Conservation (phyloP, 768 basidiomycete species). For the Antrodiella citrinella region DNA sequence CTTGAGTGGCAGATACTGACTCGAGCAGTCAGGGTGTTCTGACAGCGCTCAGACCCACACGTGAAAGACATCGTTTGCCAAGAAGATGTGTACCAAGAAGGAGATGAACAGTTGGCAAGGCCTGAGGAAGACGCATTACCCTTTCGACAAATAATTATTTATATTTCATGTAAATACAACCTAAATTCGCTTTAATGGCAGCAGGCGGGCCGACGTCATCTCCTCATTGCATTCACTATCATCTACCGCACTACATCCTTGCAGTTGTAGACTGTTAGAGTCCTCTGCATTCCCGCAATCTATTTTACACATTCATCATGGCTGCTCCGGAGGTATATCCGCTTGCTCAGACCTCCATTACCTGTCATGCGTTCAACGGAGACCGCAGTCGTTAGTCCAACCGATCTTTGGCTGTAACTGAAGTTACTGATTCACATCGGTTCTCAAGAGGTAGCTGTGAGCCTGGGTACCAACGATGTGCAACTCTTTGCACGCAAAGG, state of each 20-base stretch:
- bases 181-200: too few species aligned
- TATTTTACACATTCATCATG: slow-evolving; percentile 26
- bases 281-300: slow-evolving; percentile 43
- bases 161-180: too few species aligned
- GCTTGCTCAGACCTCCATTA: slow-evolving; percentile 78
- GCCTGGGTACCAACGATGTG: slow-evolving; percentile 84
- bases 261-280: slow-evolving; percentile 79
- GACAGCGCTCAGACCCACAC: too few species aligned
- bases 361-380: slow-evolving; percentile 85
- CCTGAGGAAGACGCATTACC: too few species aligned
- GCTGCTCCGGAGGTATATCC: slow-evolving; percentile 71
- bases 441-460: slow-evolving; percentile 75
- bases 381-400: slow-evolving; percentile 70
- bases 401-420: not conserved
- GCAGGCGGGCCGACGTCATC: too few species aligned
- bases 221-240: too few species aligned
- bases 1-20: too few species aligned
- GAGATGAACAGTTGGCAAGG: too few species aligned
- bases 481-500: slow-evolving; percentile 70
- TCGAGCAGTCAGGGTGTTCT: too few species aligned
- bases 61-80: too few species aligned
- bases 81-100: too few species aligned
- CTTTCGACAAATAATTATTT: too few species aligned
- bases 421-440: not conserved
- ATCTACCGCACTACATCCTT: not conserved